phyloP scores from a whole-genome alignment of 148 eudicot genomes.

The Agrostemma githago region DNA sequence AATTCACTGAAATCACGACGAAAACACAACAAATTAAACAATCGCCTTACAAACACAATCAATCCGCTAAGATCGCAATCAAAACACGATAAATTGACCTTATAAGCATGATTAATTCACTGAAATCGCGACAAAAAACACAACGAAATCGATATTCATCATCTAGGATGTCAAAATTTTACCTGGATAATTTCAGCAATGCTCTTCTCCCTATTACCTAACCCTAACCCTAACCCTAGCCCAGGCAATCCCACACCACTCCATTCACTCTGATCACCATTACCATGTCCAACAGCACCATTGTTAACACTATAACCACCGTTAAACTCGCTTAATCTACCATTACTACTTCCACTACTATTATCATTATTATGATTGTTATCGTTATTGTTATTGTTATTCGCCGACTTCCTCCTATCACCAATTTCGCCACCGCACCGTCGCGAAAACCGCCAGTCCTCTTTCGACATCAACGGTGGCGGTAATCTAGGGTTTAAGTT shows the following conservation, averaged over 20 bases:
- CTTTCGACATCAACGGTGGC: conserved; percentile 58
- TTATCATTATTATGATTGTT: neutral
- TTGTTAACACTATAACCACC: neutral
- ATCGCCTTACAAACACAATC: too few species aligned
- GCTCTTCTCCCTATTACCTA: conserved; percentile 67
- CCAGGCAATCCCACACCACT: conserved; percentile 77
- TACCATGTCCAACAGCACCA: neutral
- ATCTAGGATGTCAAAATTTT: neutral
- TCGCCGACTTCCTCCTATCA: conserved; percentile 42
- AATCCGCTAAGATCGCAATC: neutral
- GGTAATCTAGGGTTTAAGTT: conserved; percentile 61
- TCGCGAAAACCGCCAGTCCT: conserved; percentile 59
- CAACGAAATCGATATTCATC: too few species aligned
- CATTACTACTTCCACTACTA: neutral
- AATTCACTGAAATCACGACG: neutral
- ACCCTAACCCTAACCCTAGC: conserved; percentile 65
- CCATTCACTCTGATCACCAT: conserved; percentile 44
- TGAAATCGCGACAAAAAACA: neutral
- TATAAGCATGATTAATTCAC: neutral
- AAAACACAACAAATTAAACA: neutral
- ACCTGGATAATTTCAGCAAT: conserved; percentile 84
- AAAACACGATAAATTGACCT: neutral
- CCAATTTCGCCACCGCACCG: conserved; percentile 48
- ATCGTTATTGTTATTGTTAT: conserved; percentile 1
- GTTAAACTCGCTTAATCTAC: conserved; percentile 9